These are phyloP conservation scores for Kregervanrija pseudodelftensis DNA, from an alignment of 805 yeast species.

Conservation along the genomic window DNA sequence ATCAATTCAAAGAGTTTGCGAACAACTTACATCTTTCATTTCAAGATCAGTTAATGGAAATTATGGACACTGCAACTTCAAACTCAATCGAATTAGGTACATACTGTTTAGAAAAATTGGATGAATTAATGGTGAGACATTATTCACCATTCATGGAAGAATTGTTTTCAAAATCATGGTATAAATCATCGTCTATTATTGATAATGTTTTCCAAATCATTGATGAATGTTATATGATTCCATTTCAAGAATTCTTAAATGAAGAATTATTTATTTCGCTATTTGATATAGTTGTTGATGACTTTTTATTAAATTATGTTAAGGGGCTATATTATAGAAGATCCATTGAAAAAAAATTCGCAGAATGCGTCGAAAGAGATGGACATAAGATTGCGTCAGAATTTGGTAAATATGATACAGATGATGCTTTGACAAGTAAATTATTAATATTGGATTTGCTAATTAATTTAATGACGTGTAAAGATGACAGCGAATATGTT, in stretches of 20 bases:
- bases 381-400: slow-evolving; percentile 47
- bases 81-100: slow-evolving; percentile 21
- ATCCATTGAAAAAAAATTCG: slow-evolving; percentile 23
- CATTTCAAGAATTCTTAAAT: slow-evolving; percentile 23
- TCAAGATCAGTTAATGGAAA: slow-evolving; percentile 17
- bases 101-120: slow-evolving; percentile 20
- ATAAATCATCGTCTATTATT: slow-evolving; percentile 21
- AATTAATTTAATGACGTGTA: slow-evolving; percentile 45
- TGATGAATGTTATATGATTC: slow-evolving; percentile 21
- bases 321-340: slow-evolving; percentile 17
- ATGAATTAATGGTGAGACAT: slow-evolving; percentile 20
- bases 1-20: slow-evolving; percentile 14
- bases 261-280: slow-evolving; percentile 25
- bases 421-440: slow-evolving; percentile 11
- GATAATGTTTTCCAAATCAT: slow-evolving; percentile 21
- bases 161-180: slow-evolving; percentile 25
- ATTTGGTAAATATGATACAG: slow-evolving; percentile 38
- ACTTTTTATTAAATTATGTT: slow-evolving; percentile 32
- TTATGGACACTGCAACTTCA: slow-evolving; percentile 14
- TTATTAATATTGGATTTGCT: slow-evolving; percentile 56
- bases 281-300: slow-evolving; percentile 29
- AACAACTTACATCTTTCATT: slow-evolving; percentile 17
- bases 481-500: slow-evolving; percentile 40
- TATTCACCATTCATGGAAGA: slow-evolving; percentile 17
- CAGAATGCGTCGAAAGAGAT: slow-evolving; percentile 53